Percentiles rank a stretch among this genome's conserved stretches.
Evolutionary conservation across 1,139 yeast species (phyloP).

Genomic region (Barnettozyma hawaiiensis): DNA sequence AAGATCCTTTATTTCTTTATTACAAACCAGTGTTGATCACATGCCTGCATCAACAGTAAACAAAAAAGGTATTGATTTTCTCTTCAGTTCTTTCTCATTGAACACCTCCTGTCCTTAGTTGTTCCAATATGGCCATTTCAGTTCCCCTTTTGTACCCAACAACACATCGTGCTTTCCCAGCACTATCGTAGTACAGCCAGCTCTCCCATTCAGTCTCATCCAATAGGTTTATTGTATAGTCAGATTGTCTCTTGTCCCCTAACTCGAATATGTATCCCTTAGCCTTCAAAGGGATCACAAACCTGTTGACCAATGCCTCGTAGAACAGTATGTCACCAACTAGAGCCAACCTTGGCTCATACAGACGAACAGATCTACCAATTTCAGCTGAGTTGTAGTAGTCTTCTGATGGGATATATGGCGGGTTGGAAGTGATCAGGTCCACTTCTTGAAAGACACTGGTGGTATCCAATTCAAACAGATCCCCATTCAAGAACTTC

Average conservation of each 20-base stretch:
- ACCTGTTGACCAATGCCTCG: conserved; percentile 42
- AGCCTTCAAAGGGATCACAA: conserved; percentile 36
- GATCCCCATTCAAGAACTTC: conserved; percentile 18
- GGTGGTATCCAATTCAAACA: conserved; percentile 17
- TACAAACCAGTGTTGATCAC: too few species aligned
- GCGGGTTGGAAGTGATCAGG: conserved; percentile 79
- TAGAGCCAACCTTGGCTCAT: conserved; percentile 76
- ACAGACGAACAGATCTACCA: conserved; percentile 57
- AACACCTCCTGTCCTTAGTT: neutral
- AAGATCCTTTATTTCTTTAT: neutral
- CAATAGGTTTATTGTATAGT: conserved; percentile 14
- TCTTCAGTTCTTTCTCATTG: neutral
- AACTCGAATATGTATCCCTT: conserved; percentile 40
- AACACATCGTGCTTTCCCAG: conserved; percentile 29
- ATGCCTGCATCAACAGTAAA: too few species aligned
- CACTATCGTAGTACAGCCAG: conserved; percentile 27
- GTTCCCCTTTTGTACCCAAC: conserved; percentile 28
- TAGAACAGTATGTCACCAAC: conserved; percentile 75
- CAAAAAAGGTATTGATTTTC: too few species aligned
- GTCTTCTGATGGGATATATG: conserved; percentile 60
- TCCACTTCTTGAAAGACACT: conserved; percentile 29
- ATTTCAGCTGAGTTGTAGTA: conserved; percentile 37
- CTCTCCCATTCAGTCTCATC: conserved; percentile 22
- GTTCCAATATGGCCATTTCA: conserved; percentile 19
- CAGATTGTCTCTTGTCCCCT: conserved; percentile 31